phyloP scores from a whole-genome alignment of 192 early-diverging fungal genomes.

The Jimgerdemannia flammicorona region DNA sequence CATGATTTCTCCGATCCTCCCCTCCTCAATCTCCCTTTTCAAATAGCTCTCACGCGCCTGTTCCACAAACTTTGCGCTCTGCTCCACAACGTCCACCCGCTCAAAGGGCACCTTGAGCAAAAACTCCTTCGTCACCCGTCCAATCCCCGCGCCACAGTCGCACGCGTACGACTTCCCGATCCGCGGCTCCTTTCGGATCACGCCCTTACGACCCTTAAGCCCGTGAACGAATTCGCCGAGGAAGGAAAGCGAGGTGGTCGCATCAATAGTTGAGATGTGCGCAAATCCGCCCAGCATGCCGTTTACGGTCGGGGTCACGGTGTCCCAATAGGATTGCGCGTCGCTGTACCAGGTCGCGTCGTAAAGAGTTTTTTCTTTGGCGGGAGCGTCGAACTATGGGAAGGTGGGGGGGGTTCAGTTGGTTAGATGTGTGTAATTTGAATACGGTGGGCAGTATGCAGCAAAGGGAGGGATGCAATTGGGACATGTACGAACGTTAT shows the following conservation, averaged over 20 bases:
- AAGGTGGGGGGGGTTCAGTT: no score
- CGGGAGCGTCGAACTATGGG: background rate
- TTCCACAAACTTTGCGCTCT: constrained; percentile 72
- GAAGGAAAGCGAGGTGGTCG: constrained; percentile 63
- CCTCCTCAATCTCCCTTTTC: constrained; percentile 46
- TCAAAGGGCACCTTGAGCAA: constrained; percentile 71
- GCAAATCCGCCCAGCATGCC: constrained; percentile 94
- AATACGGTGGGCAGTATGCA: no score
- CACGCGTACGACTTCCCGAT: constrained; percentile 34
- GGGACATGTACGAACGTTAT: background rate
- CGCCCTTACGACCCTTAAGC: constrained; percentile 17
- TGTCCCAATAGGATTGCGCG: constrained; percentile 55
- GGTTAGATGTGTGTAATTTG: no score
- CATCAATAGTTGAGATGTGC: constrained; percentile 68
- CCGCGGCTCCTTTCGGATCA: constrained; percentile 13
- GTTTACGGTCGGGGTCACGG: constrained; percentile 61
- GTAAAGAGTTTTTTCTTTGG: background rate
- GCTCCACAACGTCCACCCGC: constrained; percentile 89
- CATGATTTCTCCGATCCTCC: constrained; percentile 63
- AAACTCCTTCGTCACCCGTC: constrained; percentile 86
- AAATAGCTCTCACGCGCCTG: constrained; percentile 63
- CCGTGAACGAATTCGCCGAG: constrained; percentile 56
- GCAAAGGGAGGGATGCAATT: no score
- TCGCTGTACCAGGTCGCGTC: constrained; percentile 60
- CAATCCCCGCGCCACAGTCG: constrained; percentile 96